Evolutionary conservation across 2,329 filamentous ascomycete species (phyloP).

Genomic region (Alternaria brassicae): DNA sequence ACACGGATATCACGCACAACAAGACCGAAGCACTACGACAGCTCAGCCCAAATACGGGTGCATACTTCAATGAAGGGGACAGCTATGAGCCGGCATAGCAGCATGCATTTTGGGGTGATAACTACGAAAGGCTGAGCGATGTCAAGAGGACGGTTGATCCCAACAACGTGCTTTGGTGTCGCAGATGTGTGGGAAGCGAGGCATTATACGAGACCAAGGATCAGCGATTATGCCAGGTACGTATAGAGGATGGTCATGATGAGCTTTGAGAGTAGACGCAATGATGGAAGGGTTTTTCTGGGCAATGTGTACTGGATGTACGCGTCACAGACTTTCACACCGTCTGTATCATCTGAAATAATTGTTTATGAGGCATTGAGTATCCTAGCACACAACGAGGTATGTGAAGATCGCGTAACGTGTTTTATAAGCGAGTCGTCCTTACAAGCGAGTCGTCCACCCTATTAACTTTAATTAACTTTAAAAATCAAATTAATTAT

Average conservation of each 20-base stretch:
- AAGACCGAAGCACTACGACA: constrained; percentile 26
- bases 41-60: constrained; percentile 31
- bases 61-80: constrained; percentile 43
- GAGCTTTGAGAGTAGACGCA: not conserved
- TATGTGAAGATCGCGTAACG: too few species aligned
- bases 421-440: too few species aligned
- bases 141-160: constrained; percentile 37
- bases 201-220: constrained; percentile 20
- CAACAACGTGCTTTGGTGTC: constrained; percentile 31
- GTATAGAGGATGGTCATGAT: not conserved
- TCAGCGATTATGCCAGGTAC: constrained; percentile 27
- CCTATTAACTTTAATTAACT: too few species aligned
- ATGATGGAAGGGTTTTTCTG: too few species aligned
- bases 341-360: too few species aligned
- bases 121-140: constrained; percentile 25
- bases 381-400: too few species aligned
- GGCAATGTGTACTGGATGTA: too few species aligned
- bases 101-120: constrained; percentile 26
- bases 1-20: constrained; percentile 24
- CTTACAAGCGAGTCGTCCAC: too few species aligned
- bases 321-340: too few species aligned
- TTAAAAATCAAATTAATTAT: too few species aligned
- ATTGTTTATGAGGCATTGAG: too few species aligned
- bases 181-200: constrained; percentile 39
- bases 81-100: constrained; percentile 37